Percentiles rank a stretch among this genome's conserved stretches.
These are phyloP conservation scores for thale cress (Arabidopsis thaliana) DNA, from an alignment of 345 rosid species.

Conservation along the genomic window TAIR10.1 NC_003075.7:16303001-16303500, in stretches of 20 bases:
- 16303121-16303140: conserved; percentile 10
- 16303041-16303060: conserved; percentile 86
- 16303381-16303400: conserved; percentile 98
- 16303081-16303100: conserved; percentile 95
- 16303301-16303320: neutral
- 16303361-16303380: conserved; percentile 96
- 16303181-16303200: conserved; percentile 87
- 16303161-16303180: conserved; percentile 5
- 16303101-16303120: conserved; percentile 54
- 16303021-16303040: conserved; percentile 93
- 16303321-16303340: conserved; percentile 47
- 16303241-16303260: conserved; percentile 98
- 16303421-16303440: conserved; percentile 97
- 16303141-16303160: neutral
- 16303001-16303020: conserved; percentile 94
- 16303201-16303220: conserved; percentile 98
- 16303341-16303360: conserved; percentile 89
- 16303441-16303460: conserved; percentile 93
- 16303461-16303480: conserved; percentile 88
- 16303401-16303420: conserved; percentile 93
- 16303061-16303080: conserved; percentile 90
- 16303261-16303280: conserved; percentile 54
- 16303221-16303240: conserved; percentile 98
- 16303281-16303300: neutral
- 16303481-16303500: neutral